Evolutionary conservation across 768 basidiomycete genomes (phyloP), one percentile per base, ranked within the genome.

Genomic region (Tulasnella calospora): DNA sequence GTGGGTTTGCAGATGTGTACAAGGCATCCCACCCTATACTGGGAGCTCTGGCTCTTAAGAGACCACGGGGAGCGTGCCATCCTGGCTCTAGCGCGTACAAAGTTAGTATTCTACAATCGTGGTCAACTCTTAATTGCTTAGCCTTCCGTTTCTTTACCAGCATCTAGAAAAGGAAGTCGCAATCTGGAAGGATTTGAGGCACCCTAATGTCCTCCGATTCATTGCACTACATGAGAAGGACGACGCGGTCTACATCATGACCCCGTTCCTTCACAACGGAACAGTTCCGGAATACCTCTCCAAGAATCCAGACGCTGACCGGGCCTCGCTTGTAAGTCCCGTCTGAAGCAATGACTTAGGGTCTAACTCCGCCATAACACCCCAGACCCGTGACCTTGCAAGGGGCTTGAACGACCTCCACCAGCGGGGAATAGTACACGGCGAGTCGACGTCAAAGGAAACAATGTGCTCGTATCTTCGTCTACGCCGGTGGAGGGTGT

Each of bases 381-480:
- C 9, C 19, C 38, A 72, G 71, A n/a, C 41, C 23, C 71, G 71
- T 23, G 71, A 72, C 23, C 36, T 46, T 13, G 71, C 71, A 15
- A 46, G 36, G 21, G 71, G 38, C n/a, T 27, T 72, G 3, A 27
- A 23, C 5, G 41, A 40, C 27, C 71, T 72, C 10, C 71, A 72
- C 36, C 38, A 72, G 36, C 30, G 44, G 1, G 38, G 71, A 13
- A 72, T 72, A 40, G 44, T 72, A 8, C 71, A 72, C 27, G 71
- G 71, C 21, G n/a, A n/a, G n/a, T n/a, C n/a, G 71, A 72, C 27
- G 36, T 72, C 38, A 72, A 72, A 41, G 71, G 38, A 21, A 72
- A 36, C 44, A 72, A 72, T 21, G 12, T 72, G 12, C 44, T 72
- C 12, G 71, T 72, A 27, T 40, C 71, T 13, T 46, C 44, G n/a